A percentile compares a stretch with the other conserved stretches of the same genome.
Conservation (phyloP, 768 basidiomycete species). For the Mycena vitilis region DNA sequence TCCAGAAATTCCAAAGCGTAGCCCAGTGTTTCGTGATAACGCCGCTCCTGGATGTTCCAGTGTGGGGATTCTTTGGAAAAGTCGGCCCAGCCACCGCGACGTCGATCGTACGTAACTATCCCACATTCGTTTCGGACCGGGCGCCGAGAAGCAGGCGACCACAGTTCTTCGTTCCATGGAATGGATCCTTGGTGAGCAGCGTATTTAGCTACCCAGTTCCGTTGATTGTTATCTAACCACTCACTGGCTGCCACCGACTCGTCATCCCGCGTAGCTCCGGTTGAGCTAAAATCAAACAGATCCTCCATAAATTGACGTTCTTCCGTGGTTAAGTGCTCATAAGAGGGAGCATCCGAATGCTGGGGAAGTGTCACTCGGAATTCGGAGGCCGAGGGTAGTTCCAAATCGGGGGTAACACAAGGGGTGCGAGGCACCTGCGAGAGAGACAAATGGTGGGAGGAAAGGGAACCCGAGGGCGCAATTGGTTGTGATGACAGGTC, state of each 20-base stretch:
- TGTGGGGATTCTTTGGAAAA: background rate
- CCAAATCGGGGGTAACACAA: no score
- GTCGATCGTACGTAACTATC: background rate
- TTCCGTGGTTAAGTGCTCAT: background rate
- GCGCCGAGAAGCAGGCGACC: background rate
- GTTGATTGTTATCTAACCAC: background rate
- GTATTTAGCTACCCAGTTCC: background rate
- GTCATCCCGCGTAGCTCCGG: background rate
- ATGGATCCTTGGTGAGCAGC: background rate
- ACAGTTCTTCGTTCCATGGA: background rate
- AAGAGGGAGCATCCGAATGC: background rate
- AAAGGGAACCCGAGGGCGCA: no score
- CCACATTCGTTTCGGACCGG: background rate
- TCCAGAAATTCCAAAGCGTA: background rate
- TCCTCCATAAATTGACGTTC: background rate
- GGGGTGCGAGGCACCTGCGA: no score
- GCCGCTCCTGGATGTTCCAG: background rate
- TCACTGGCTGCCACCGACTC: background rate
- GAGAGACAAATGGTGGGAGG: no score
- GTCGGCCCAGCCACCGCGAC: background rate
- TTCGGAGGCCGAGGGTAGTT: no score
- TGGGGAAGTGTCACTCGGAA: no score
- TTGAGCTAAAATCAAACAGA: background rate
- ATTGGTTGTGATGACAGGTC: no score
- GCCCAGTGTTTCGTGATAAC: background rate